phyloP scores from a whole-genome alignment of 208 protist species.

The Leishmania tropica region DNA sequence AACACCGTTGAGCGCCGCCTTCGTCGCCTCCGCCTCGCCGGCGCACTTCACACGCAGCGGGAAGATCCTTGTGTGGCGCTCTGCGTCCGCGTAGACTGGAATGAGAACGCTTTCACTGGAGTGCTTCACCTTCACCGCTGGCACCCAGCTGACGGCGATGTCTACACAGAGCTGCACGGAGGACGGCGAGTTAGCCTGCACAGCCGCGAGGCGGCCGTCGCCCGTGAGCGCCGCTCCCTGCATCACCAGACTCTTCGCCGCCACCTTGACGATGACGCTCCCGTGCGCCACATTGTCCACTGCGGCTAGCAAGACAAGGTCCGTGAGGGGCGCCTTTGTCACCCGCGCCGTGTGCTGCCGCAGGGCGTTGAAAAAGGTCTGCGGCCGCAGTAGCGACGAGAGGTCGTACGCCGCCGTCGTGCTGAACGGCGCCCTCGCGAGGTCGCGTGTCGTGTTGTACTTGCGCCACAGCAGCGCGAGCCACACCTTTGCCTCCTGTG shows the following conservation, averaged over 20 bases:
- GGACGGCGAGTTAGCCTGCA: constrained; percentile 66
- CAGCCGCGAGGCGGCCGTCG: constrained; percentile 40
- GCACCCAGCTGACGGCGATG: constrained; percentile 67
- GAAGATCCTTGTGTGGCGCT: constrained; percentile 58
- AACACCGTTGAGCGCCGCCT: constrained; percentile 63
- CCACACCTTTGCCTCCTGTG: constrained; percentile 79
- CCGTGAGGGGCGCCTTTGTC: constrained; percentile 68
- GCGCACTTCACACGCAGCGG: constrained; percentile 49
- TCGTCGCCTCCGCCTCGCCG: constrained; percentile 26
- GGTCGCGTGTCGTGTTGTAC: constrained; percentile 40
- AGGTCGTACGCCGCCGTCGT: constrained; percentile 76
- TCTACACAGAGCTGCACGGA: constrained; percentile 53
- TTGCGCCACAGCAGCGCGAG: constrained; percentile 72
- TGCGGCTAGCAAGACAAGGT: constrained; percentile 69
- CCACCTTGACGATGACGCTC: constrained; percentile 47
- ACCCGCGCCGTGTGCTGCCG: constrained; percentile 93
- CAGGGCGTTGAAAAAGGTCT: constrained; percentile 96
- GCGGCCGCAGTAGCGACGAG: constrained; percentile 87
- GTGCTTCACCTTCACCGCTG: constrained; percentile 19
- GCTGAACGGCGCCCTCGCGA: constrained; percentile 41
- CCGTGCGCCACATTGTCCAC: constrained; percentile 18
- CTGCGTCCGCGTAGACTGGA: constrained; percentile 76
- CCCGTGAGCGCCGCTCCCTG: constrained; percentile 67
- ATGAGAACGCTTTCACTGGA: constrained; percentile 35
- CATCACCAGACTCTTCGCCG: constrained; percentile 62